Base-by-base conservation (phyloP, 345 rosid species). In the Populus nigra region DNA sequence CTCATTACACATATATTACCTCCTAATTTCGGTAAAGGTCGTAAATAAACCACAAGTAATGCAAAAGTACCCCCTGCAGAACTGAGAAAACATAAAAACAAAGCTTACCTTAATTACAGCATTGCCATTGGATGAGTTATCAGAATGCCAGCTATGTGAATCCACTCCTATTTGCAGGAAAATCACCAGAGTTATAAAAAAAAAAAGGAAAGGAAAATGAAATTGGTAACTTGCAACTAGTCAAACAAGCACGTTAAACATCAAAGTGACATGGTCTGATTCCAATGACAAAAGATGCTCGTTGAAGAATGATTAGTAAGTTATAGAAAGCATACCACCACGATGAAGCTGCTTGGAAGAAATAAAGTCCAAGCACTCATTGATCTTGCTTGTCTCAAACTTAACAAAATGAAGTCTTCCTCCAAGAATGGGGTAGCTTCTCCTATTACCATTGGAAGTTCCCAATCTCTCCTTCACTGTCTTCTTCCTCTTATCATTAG, bases 381-480 rank as follows among this genome's bases (percentile, higher is more conserved):
- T 91, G 36, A 96, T 88, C 83, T 96, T 96, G 86, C 80, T 72
- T 27, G 98, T 94, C 90, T 94, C 98, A 81, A 94, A 94, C 87
- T 94, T 94, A 39, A 90, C 99, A 71, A 93, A 90, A 81, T 96
- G 99, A 75, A 96, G 93, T 82, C 99, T 90, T 63, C 99, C 99
- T 73, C 98, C 98, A 86, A 96, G 97, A 86, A 93, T 81, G 63
- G 99, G 98, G 81, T 89, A 92, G 86, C 91, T 92, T 88, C 97
- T 91, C 88, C 97, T 85, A 76, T 78, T 91, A 73, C 94, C 91
- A 85, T 91, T 96, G 38, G 88, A 83, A 43, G 94, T 84, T 62
- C 93, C 94, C 77, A 91, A 81, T 76, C 93, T 91, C 88, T 93
- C 92, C 88, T 91, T 90, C 62, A 87, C 68, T 71, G 87, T 88